A percentile compares a stretch with the other conserved stretches of the same genome.
These are phyloP conservation scores for Elsinoe perseae DNA, from an alignment of 2,329 filamentous ascomycete species.

Conservation along the genomic window DNA sequence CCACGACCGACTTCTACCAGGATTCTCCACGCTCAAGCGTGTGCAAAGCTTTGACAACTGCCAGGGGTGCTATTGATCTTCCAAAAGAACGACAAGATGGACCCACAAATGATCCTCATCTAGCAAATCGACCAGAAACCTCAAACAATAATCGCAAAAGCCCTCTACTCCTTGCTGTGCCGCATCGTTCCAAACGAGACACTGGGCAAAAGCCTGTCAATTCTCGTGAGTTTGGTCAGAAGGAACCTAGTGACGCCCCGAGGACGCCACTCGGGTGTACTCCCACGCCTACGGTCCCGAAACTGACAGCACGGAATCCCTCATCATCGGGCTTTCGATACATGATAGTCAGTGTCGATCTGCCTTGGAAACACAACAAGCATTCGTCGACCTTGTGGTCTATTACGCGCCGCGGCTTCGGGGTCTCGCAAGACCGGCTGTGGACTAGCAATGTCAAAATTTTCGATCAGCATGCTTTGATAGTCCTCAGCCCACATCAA, in stretches of 20 bases:
- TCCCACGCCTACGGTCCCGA: slow-evolving; percentile 7
- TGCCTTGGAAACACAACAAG: neutral
- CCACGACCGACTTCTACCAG: neutral
- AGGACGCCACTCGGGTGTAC: slow-evolving; percentile 10
- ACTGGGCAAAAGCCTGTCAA: slow-evolving; percentile 6
- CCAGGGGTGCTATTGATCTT: slow-evolving; percentile 1
- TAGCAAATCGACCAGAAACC: slow-evolving; percentile 5
- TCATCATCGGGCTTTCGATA: slow-evolving; percentile 5
- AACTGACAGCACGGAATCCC: slow-evolving; percentile 2
- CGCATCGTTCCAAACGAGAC: slow-evolving; percentile 7
- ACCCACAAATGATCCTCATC: neutral
- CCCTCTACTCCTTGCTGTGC: slow-evolving; percentile 4
- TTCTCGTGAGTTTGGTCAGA: slow-evolving; percentile 13
- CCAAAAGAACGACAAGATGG: slow-evolving; percentile 4
- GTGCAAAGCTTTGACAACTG: slow-evolving; percentile 5
- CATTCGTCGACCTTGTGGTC: neutral
- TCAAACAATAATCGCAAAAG: slow-evolving; percentile 11
- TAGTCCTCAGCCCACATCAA: neutral
- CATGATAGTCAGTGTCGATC: neutral
- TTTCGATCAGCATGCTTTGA: neutral
- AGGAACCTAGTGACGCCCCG: neutral
- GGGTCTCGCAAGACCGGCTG: neutral
- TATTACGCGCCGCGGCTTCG: neutral
- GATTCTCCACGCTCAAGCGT: neutral
- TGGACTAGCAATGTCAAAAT: neutral